phyloP scores from a whole-genome alignment of 2,329 filamentous ascomycete genomes.

The Fusarium gaditjirri region DNA sequence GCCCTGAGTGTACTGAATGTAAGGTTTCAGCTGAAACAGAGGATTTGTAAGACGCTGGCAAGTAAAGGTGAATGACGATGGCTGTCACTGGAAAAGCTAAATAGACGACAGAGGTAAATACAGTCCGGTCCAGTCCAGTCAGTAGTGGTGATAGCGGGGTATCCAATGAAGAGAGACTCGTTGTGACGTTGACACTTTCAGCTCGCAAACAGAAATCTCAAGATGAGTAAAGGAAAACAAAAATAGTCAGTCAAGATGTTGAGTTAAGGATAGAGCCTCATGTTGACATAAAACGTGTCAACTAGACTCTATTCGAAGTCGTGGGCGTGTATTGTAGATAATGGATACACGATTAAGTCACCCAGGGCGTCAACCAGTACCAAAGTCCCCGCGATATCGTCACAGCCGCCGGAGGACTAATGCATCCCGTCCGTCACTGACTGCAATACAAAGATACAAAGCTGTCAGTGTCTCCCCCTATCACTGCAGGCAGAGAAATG shows the following conservation, averaged over 20 bases:
- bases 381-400: constrained; percentile 22
- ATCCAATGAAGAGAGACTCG: constrained; percentile 19
- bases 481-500: neutral
- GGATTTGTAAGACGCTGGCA: neutral
- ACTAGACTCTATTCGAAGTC: constrained; percentile 2
- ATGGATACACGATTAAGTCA: constrained; percentile 29
- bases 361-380: constrained; percentile 18
- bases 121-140: neutral
- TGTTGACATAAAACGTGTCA: neutral
- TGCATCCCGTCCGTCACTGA: neutral
- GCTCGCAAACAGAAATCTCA: neutral
- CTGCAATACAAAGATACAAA: constrained; percentile 8
- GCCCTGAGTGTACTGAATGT: neutral
- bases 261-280: constrained; percentile 10
- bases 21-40: neutral
- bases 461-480: constrained; percentile 6
- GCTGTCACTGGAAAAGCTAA: neutral
- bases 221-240: neutral
- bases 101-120: constrained; percentile 9
- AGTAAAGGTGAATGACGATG: constrained; percentile 20
- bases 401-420: constrained; percentile 16
- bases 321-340: constrained; percentile 8
- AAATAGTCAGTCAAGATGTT: neutral
- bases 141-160: constrained; percentile 30
- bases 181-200: constrained; percentile 22